Conservation (phyloP, 176 grass and related monocot species). For the Secale cereale region DNA sequence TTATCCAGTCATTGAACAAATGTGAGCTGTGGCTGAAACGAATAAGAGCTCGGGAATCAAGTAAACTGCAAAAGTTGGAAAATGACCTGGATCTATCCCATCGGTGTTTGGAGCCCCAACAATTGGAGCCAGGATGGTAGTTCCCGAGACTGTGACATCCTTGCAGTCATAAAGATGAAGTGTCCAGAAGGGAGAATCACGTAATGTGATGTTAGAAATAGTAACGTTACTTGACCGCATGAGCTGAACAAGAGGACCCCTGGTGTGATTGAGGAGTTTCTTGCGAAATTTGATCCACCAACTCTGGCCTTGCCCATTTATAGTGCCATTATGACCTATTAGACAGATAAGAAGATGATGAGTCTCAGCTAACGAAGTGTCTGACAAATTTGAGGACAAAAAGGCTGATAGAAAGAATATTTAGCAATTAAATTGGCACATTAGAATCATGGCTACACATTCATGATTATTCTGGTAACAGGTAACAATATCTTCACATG, state of each 20-base stretch:
- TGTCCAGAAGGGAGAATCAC: constrained; percentile 92
- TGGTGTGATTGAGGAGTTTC: constrained; percentile 67
- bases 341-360: background rate
- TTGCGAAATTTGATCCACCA: constrained; percentile 79
- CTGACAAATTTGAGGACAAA: background rate
- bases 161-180: constrained; percentile 88
- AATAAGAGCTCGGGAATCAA: constrained; percentile 4
- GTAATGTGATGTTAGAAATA: constrained; percentile 81
- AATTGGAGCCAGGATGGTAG: constrained; percentile 78
- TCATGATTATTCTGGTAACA: background rate
- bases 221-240: constrained; percentile 70
- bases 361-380: background rate
- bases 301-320: constrained; percentile 78
- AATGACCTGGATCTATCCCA: constrained; percentile 89
- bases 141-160: constrained; percentile 69
- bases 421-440: background rate
- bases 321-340: constrained; percentile 87
- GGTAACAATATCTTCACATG: background rate
- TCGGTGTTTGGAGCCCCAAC: constrained; percentile 83
- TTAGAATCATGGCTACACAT: constrained; percentile 19
- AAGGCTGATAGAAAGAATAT: background rate
- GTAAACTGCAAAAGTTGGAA: background rate
- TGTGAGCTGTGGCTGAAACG: background rate
- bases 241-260: constrained; percentile 86
- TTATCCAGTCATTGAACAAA: background rate